A percentile compares a stretch with the other conserved stretches of the same genome.
Evolutionary conservation across 352 stramenopile species (phyloP).

Genomic region (Lagenidium sp.): DNA sequence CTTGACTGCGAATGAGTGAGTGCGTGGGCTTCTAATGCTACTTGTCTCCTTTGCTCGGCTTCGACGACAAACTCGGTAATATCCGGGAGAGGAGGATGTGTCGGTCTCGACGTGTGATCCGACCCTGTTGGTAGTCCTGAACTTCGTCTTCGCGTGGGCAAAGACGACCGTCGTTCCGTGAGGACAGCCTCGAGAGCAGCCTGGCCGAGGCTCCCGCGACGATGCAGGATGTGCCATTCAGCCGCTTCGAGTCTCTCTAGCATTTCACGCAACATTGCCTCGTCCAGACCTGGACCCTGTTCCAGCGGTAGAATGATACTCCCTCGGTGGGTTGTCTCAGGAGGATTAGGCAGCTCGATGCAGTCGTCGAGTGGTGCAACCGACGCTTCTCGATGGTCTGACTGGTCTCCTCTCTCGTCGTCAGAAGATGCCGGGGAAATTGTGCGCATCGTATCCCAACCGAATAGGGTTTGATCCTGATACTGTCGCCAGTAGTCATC

Average conservation of each 20-base stretch:
- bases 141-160: conserved; percentile 4
- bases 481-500: too few species aligned
- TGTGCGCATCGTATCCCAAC: background rate
- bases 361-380: too few species aligned
- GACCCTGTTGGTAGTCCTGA: background rate
- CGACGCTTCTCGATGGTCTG: too few species aligned
- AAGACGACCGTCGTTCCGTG: conserved; percentile 1
- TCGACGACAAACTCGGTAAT: conserved; percentile 23
- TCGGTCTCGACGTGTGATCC: conserved; percentile 1
- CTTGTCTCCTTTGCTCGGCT: conserved; percentile 21
- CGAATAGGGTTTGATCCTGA: conserved; percentile 16
- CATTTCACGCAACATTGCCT: conserved; percentile 13
- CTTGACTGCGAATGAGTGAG: too few species aligned
- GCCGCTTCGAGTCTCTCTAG: conserved; percentile 33
- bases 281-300: too few species aligned
- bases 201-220: conserved; percentile 19
- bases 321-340: too few species aligned
- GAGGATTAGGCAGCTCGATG: too few species aligned
- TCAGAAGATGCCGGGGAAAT: background rate
- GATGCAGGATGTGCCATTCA: conserved; percentile 34
- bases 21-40: too few species aligned
- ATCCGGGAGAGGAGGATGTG: conserved; percentile 1
- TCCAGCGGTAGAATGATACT: too few species aligned
- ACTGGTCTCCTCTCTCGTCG: too few species aligned
- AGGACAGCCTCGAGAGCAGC: conserved; percentile 13